Base-by-base conservation (phyloP, 2,329 filamentous ascomycete genomes). In the Scorias spongiosa region DNA sequence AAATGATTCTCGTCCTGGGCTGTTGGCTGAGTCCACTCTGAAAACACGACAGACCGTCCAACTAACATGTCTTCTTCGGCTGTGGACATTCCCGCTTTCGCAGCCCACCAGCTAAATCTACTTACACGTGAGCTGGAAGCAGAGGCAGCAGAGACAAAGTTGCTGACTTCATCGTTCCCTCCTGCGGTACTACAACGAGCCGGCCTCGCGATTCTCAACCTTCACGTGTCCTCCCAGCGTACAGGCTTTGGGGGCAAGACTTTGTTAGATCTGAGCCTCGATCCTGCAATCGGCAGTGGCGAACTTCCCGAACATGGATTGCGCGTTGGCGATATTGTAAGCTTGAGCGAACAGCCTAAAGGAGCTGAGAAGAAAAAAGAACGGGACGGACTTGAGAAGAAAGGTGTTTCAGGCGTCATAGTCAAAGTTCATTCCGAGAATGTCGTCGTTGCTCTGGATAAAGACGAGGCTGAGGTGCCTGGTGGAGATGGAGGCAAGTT, bases 161-260 rank as follows among this genome's bases (percentile, higher is more conserved):
- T 70, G 36, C 74, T 87, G 46, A 73, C 87, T 46, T 71, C 76
- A 39, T 74, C 73, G 39, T 76, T 82, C 60, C 77, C 79, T 40
- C 84, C 85, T 4, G 66, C 73, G 0, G 70, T 75, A 1, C 76
- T 93, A 10, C 76, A 84, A 57, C 78, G 81, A 46, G 82, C 82
- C 5, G 85, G 85, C n/a, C 71, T 86, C 36, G 85, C 85, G 29
- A 70, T 91, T 54, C 76, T 78, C 12, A 89, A 88, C 62, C 75
- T 96, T 8, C 67, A 75, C 29, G 67, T 93, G 29, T 69, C 74
- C 10, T 80, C 82, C 14, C 83, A 84, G 58, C 80, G 88, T 28
- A 98, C 91, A 0, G 91, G 91, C 0, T 70, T 95, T 32, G 91
- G 88, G 12, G 91, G 91, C n/a, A 84, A 86, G 50, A 86, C 84